Percentiles rank a stretch among this genome's conserved stretches.
Conservation (phyloP, 2,329 filamentous ascomycete genomes). For the Colletotrichum viniferum region DNA sequence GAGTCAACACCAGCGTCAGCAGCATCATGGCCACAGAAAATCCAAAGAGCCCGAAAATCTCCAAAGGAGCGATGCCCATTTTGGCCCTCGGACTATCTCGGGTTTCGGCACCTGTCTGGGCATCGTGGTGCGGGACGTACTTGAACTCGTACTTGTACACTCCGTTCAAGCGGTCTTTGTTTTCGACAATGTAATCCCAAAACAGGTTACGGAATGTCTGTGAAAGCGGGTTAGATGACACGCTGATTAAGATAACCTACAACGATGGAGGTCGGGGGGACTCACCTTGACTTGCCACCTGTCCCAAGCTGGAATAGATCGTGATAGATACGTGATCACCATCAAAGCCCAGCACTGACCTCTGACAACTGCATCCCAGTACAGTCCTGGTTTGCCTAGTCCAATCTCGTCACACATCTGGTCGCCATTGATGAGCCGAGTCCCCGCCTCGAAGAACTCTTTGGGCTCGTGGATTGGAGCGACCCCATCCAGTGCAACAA, state of each 20-base stretch:
- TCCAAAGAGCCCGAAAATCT: background rate
- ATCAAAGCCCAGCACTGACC: background rate
- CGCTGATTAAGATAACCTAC: accelerated
- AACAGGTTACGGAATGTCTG: background rate
- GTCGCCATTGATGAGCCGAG: background rate
- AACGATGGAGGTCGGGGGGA: background rate
- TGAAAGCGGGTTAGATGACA: background rate
- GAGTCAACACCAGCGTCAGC: background rate
- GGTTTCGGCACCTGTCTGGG: background rate
- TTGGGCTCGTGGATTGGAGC: background rate
- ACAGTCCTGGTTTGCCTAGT: background rate
- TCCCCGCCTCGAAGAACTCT: background rate
- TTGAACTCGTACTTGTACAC: background rate
- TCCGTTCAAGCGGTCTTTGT: background rate
- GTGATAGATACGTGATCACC: background rate
- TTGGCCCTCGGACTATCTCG: background rate
- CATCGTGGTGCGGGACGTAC: background rate
- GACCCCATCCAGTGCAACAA: background rate
- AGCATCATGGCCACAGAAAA: background rate
- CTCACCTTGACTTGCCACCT: background rate
- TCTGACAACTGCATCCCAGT: background rate
- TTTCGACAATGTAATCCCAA: background rate
- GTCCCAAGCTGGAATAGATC: background rate
- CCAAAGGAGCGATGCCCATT: background rate
- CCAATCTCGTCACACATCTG: background rate